phyloP scores from a whole-genome alignment of 2,329 filamentous ascomycete species.

The Sclerotinia spermophila region DNA sequence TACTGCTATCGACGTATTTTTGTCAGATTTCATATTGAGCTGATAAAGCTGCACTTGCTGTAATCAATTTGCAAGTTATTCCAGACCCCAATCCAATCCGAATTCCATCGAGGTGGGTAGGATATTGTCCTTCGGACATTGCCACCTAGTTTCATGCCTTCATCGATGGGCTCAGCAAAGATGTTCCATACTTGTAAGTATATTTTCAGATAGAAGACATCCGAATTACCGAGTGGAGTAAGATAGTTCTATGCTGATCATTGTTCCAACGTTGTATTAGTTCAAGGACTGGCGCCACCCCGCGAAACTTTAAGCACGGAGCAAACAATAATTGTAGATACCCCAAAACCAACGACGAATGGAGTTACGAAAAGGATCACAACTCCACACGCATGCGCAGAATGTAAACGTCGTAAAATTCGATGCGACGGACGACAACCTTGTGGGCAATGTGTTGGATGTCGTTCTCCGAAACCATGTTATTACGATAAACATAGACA shows the following conservation, averaged over 20 bases:
- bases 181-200: constrained; percentile 39
- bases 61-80: neutral
- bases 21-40: constrained; percentile 17
- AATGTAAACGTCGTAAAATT: constrained; percentile 78
- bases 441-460: constrained; percentile 78
- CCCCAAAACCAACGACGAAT: constrained; percentile 36
- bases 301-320: constrained; percentile 27
- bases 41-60: constrained; percentile 15
- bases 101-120: neutral
- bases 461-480: constrained; percentile 73
- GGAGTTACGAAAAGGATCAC: constrained; percentile 49
- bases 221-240: constrained; percentile 13
- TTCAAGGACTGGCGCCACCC: constrained; percentile 36
- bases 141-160: constrained; percentile 30
- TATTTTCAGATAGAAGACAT: neutral
- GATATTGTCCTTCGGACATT: constrained; percentile 12
- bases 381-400: constrained; percentile 64
- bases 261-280: constrained; percentile 23
- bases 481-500: constrained; percentile 79
- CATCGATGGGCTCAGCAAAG: constrained; percentile 31
- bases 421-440: constrained; percentile 79
- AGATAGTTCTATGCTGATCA: constrained; percentile 10
- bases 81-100: constrained; percentile 3
- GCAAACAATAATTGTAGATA: constrained; percentile 26
- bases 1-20: constrained; percentile 5